Conservation (phyloP, 2,329 filamentous ascomycete species). For the Venturia oleaginea region DNA sequence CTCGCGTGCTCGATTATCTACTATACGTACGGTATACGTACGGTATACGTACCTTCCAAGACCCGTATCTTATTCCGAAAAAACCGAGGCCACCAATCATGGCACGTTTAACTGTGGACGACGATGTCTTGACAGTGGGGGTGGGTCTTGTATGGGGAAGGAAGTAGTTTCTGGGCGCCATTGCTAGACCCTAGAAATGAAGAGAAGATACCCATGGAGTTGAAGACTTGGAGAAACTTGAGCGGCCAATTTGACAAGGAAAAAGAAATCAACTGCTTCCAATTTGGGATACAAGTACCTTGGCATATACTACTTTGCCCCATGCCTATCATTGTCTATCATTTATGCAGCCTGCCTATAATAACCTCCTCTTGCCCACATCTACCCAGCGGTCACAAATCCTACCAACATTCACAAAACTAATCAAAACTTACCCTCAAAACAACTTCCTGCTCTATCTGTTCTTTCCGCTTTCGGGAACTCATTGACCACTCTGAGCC, state of each 20-base stretch:
- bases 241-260: constrained; percentile 13
- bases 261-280: not conserved
- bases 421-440: not conserved
- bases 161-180: not conserved
- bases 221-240: constrained; percentile 7
- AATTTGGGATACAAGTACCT: constrained; percentile 6
- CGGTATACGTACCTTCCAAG: not conserved
- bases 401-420: not conserved
- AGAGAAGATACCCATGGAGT: constrained; percentile 7
- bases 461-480: not conserved
- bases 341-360: not conserved
- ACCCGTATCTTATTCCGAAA: not conserved
- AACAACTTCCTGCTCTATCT: not conserved
- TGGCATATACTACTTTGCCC: not conserved
- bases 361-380: not conserved
- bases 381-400: not conserved
- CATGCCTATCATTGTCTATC: not conserved
- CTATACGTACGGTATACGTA: not conserved
- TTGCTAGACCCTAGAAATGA: constrained; percentile 7
- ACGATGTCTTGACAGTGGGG: not conserved
- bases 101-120: not conserved
- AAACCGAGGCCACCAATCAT: constrained; percentile 1
- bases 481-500: not conserved
- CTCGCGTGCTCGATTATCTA: not conserved
- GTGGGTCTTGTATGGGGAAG: not conserved